phyloP scores from a whole-genome alignment of 2,329 filamentous ascomycete genomes.

The Lithohypha guttulata region DNA sequence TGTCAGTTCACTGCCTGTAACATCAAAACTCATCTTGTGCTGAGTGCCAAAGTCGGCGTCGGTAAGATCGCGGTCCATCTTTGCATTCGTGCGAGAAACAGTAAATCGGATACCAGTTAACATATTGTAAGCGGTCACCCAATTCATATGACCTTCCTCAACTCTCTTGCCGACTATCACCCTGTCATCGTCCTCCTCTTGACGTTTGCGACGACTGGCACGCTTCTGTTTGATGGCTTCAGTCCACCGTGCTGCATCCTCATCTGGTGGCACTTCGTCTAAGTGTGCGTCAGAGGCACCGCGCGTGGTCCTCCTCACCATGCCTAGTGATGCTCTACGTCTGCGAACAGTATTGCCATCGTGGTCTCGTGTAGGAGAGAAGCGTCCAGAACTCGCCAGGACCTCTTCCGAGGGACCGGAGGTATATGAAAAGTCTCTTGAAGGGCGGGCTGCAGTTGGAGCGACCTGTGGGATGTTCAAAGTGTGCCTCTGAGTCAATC shows the following conservation, averaged over 20 bases:
- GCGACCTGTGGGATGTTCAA: slow-evolving; percentile 69
- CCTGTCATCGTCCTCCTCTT: slow-evolving; percentile 76
- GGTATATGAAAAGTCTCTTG: slow-evolving; percentile 52
- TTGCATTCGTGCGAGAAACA: slow-evolving; percentile 91
- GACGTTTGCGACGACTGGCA: slow-evolving; percentile 71
- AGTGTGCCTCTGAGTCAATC: slow-evolving; percentile 72
- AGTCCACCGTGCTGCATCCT: slow-evolving; percentile 83
- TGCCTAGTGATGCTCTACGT: slow-evolving; percentile 70
- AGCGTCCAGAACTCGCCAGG: slow-evolving; percentile 63
- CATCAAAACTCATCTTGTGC: slow-evolving; percentile 98
- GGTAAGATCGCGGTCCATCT: slow-evolving; percentile 81
- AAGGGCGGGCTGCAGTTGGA: slow-evolving; percentile 47
- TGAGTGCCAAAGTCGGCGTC: slow-evolving; percentile 86
- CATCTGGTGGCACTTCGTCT: slow-evolving; percentile 76
- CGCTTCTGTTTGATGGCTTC: slow-evolving; percentile 87
- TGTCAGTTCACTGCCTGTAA: slow-evolving; percentile 92
- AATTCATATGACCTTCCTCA: slow-evolving; percentile 93
- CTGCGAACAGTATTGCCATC: slow-evolving; percentile 34
- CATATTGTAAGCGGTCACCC: slow-evolving; percentile 99
- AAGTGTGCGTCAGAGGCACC: slow-evolving; percentile 74
- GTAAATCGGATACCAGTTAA: slow-evolving; percentile 95
- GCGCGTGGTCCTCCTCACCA: slow-evolving; percentile 69
- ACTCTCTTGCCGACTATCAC: slow-evolving; percentile 96
- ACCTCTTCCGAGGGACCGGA: slow-evolving; percentile 43
- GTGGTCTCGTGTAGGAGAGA: slow-evolving; percentile 54